A percentile compares a stretch with the other conserved stretches of the same genome.
Conservation (phyloP, 1,284 basidiomycete species). For the Trichosporon faecale region DNA sequence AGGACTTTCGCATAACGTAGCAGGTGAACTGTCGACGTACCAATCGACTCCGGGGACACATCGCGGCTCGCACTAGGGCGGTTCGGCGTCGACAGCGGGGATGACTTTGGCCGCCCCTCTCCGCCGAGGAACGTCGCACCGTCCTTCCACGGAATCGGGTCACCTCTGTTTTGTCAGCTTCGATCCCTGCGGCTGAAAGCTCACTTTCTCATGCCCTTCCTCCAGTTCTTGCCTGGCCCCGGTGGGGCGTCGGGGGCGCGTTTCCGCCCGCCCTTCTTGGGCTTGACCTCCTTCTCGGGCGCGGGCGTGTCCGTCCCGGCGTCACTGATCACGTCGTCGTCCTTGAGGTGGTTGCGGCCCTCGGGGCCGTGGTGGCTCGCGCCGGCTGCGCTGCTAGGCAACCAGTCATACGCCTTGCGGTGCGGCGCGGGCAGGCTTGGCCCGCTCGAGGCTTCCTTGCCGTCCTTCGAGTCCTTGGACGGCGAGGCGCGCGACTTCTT, state of each 20-base stretch:
- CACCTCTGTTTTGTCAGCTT: conserved; percentile 25
- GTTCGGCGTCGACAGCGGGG: conserved; percentile 19
- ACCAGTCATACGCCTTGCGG: conserved; percentile 47
- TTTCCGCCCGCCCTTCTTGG: conserved; percentile 21
- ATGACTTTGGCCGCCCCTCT: neutral
- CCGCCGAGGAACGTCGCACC: conserved; percentile 24
- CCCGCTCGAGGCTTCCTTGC: neutral
- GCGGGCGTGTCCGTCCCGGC: conserved; percentile 6
- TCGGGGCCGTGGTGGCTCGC: conserved; percentile 44
- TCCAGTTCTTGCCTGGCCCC: conserved; percentile 43
- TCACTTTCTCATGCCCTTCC: conserved; percentile 47
- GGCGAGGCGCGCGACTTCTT: neutral
- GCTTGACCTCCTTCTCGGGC: conserved; percentile 24
- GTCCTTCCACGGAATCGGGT: conserved; percentile 32
- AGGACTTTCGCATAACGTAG: too few relatives aligned
- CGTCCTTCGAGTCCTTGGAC: neutral
- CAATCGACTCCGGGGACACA: conserved; percentile 33
- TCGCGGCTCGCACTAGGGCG: conserved; percentile 28
- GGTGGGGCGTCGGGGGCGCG: conserved; percentile 17
- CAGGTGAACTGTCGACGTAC: conserved; percentile 17
- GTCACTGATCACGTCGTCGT: conserved; percentile 15
- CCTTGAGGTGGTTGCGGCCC: conserved; percentile 18
- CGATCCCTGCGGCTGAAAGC: conserved; percentile 13
- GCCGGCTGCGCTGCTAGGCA: conserved; percentile 36
- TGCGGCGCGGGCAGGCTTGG: conserved; percentile 22